Conservation (phyloP, 768 basidiomycete species). For the Albatrellus ellisii region DNA sequence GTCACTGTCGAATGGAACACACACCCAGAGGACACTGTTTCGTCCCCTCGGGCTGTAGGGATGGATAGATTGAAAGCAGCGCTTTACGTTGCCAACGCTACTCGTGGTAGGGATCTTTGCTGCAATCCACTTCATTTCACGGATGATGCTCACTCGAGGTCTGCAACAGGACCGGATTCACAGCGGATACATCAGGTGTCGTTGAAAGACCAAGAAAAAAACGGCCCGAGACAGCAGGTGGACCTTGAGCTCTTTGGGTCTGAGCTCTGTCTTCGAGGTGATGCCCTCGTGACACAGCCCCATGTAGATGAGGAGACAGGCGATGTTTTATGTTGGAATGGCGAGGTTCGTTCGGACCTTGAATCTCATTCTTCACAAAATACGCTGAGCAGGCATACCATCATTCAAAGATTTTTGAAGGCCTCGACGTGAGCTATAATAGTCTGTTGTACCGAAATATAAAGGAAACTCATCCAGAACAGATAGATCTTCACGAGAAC, state of each 20-base stretch:
- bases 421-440: slow-evolving; percentile 43
- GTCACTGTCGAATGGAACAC: slow-evolving; percentile 27
- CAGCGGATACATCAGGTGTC: slow-evolving; percentile 24
- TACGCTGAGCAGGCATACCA: not conserved
- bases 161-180: slow-evolving; percentile 48
- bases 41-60: no score
- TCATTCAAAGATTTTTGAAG: slow-evolving; percentile 52
- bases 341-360: slow-evolving; percentile 39
- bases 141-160: not conserved
- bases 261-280: slow-evolving; percentile 63
- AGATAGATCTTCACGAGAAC: slow-evolving; percentile 54
- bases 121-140: not conserved
- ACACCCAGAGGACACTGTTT: slow-evolving; percentile 2
- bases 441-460: not conserved
- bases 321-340: slow-evolving; percentile 74
- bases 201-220: slow-evolving; percentile 5
- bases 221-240: slow-evolving; percentile 10
- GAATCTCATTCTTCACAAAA: not conserved
- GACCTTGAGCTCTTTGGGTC: slow-evolving; percentile 54
- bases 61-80: slow-evolving; percentile 17
- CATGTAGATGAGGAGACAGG: slow-evolving; percentile 33
- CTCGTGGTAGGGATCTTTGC: slow-evolving; percentile 36
- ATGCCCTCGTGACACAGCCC: slow-evolving; percentile 47
- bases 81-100: slow-evolving; percentile 37
- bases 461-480: not conserved